Evolutionary conservation across 371 early-diverging fungal genomes (phyloP).

Genomic region (Apophysomyces sp.): DNA sequence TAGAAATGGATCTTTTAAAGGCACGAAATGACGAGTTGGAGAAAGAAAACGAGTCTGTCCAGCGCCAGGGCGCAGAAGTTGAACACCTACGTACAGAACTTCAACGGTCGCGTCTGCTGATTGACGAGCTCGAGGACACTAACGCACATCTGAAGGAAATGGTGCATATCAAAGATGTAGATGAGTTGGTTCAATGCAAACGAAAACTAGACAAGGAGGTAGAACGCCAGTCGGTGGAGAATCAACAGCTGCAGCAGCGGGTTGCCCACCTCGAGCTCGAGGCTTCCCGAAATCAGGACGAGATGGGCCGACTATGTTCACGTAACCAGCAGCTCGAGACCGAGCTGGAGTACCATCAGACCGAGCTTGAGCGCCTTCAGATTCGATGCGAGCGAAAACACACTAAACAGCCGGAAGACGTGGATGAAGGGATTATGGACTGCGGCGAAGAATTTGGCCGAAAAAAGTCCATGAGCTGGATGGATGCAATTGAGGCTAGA

Average conservation of each 20-base stretch:
- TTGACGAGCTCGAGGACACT: not conserved
- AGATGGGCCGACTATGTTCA: conserved; percentile 9
- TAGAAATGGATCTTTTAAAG: conserved; percentile 23
- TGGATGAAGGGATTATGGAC: conserved; percentile 11
- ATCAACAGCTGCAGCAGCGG: not conserved
- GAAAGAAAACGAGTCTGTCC: conserved; percentile 3
- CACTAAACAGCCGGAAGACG: not conserved
- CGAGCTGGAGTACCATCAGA: not conserved
- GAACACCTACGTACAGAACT: not conserved
- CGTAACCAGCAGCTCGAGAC: conserved; percentile 10
- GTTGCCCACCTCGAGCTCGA: not conserved
- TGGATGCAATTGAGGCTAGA: not conserved
- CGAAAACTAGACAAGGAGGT: conserved; percentile 2
- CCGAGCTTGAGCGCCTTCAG: conserved; percentile 6
- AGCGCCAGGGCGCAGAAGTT: not conserved
- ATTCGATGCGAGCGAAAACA: conserved; percentile 1
- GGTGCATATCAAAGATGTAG: not conserved
- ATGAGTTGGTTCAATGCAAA: conserved; percentile 3
- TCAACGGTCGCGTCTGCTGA: not conserved
- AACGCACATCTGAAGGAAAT: not conserved
- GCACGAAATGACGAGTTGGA: conserved; percentile 15
- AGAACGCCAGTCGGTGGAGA: not conserved
- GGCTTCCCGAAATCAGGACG: conserved; percentile 3
- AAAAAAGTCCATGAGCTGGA: not conserved
- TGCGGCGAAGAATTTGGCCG: conserved; percentile 23